Conservation (phyloP, 2,329 filamentous ascomycete species). For the Alternaria postmessia region DNA sequence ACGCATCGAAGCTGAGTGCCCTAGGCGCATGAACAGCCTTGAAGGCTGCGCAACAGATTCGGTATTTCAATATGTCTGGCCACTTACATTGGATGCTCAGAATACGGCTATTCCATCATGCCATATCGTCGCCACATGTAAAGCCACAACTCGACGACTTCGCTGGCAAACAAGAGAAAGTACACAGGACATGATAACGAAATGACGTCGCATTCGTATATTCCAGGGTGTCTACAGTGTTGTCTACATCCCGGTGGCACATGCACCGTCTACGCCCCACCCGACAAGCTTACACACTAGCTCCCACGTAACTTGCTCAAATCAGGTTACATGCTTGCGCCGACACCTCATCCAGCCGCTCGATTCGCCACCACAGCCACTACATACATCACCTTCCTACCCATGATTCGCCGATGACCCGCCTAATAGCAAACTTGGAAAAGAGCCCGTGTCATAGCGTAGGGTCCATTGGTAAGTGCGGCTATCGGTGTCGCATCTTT, state of each 20-base stretch:
- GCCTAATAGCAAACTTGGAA: constrained; percentile 13
- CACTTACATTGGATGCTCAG: constrained; percentile 1
- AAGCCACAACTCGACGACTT: neutral
- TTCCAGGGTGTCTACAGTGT: neutral
- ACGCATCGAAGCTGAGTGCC: neutral
- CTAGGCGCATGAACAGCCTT: neutral
- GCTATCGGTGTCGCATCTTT: constrained; percentile 25
- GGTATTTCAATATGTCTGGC: neutral
- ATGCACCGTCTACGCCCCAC: constrained; percentile 13
- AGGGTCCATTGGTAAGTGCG: constrained; percentile 20
- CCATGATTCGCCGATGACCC: constrained; percentile 18
- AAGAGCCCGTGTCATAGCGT: constrained; percentile 1
- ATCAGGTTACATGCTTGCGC: constrained; percentile 20
- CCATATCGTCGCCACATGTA: neutral
- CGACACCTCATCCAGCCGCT: constrained; percentile 13
- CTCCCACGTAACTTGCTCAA: constrained; percentile 40
- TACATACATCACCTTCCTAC: neutral
- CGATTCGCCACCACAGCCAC: constrained; percentile 19
- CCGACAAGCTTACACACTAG: constrained; percentile 10
- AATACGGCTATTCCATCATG: neutral
- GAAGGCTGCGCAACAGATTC: constrained; percentile 4
- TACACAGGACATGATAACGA: neutral
- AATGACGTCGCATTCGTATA: neutral
- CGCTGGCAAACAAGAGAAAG: neutral
- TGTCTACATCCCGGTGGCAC: neutral